A percentile compares a stretch with the other conserved stretches of the same genome.
Conservation (phyloP, 192 early-diverging fungal species). For the Paraglomus brasilianum region DNA sequence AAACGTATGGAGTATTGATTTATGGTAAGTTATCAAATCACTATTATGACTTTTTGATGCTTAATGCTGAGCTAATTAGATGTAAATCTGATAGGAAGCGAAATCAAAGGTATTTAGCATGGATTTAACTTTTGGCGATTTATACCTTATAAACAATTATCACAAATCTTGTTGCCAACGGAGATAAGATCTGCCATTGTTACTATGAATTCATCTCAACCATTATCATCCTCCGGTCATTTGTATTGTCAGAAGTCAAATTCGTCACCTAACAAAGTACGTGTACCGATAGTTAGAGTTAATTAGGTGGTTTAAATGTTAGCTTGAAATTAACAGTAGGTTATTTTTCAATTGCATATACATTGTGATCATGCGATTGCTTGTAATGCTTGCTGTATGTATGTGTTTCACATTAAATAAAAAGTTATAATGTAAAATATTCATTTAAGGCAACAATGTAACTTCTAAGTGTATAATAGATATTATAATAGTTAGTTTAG, state of each 20-base stretch:
- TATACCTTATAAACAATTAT: slow-evolving; percentile 7
- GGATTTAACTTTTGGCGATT: background rate
- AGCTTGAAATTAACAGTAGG: too few relatives aligned
- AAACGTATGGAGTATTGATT: slow-evolving; percentile 18
- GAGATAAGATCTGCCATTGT: background rate
- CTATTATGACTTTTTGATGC: slow-evolving; percentile 5
- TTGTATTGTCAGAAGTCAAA: background rate
- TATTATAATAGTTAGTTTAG: too few relatives aligned
- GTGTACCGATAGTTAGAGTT: slow-evolving; percentile 1
- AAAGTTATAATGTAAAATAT: too few relatives aligned
- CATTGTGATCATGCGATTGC: too few relatives aligned
- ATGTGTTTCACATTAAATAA: too few relatives aligned
- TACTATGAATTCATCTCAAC: slow-evolving; percentile 14
- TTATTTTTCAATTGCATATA: too few relatives aligned
- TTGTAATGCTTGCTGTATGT: too few relatives aligned
- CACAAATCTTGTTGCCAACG: background rate
- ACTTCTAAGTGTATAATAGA: too few relatives aligned
- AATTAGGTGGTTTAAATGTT: too few relatives aligned
- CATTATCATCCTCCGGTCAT: background rate
- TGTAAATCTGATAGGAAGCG: background rate
- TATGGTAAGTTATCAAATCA: slow-evolving; percentile 6
- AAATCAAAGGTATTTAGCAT: slow-evolving; percentile 17
- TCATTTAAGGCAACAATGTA: too few relatives aligned
- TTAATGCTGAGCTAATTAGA: slow-evolving; percentile 3
- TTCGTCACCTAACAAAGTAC: slow-evolving; percentile 12